Evolutionary conservation across 2,329 filamentous ascomycete genomes (phyloP).

Genomic region (Diplodia intermedia): DNA sequence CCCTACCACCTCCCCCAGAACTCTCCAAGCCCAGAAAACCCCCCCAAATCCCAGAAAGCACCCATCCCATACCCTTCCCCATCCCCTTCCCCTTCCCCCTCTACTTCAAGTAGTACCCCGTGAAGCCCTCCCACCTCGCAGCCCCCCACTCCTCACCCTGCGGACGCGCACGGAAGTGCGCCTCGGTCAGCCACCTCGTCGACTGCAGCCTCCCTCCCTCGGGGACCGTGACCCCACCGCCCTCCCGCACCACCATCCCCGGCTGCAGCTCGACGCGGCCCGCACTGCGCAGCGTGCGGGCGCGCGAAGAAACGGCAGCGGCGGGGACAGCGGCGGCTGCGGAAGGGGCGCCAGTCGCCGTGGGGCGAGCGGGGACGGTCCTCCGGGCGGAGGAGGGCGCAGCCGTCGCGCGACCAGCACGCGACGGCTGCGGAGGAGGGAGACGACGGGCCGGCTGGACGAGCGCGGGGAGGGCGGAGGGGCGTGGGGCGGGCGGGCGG

Average conservation of each 20-base stretch:
- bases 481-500: neutral
- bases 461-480: too few species aligned
- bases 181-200: neutral
- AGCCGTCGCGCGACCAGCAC: neutral
- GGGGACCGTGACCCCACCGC: neutral
- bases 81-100: neutral
- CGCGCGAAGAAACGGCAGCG: too few species aligned
- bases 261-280: neutral
- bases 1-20: neutral
- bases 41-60: neutral
- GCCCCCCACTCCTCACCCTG: neutral
- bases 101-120: neutral
- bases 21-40: neutral
- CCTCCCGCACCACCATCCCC: neutral
- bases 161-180: neutral
- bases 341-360: neutral
- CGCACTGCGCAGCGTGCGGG: neutral
- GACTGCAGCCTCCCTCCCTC: neutral
- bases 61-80: neutral
- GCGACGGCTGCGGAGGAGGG: neutral
- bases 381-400: neutral
- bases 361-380: neutral
- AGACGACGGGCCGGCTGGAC: neutral
- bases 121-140: constrained; percentile 24
- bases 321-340: neutral